Evolutionary conservation across 306 rosid genomes (phyloP), one percentile per base, ranked within the genome.

Genomic region (Astragalus membranaceus): DNA sequence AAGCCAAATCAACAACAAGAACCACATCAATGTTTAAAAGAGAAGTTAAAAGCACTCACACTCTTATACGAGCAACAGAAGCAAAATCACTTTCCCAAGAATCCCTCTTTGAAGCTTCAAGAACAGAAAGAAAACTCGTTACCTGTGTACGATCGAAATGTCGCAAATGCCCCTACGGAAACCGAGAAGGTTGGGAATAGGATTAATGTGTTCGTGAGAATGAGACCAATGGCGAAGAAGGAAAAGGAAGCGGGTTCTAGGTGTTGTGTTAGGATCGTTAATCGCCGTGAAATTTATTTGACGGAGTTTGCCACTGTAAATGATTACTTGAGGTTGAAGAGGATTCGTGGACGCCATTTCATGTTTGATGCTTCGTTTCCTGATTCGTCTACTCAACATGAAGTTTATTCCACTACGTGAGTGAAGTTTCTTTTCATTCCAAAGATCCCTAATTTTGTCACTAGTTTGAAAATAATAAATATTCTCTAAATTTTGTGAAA

Each of bases 321-420:
- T n/a, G 98, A 92, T 72, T 88, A 86, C 47, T 71, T 92, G 70
- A 80, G 98, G 76, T 84, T 92, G 6, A 89, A 92, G 85, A 83
- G 98, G 75, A 70, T 92, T 12, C 82, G 96, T 0, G 95, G 95
- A 15, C 69, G 95, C 0, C 91, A 88, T 77, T 89, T 89, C 16
- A 74, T 88, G 1, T 92, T 92, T 11, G 96, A 92, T 69, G 88
- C 95, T 53, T 86, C 91, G 4, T 92, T 92, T 72, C 87, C 92
- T 0, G 96, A 89, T 47, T 67, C 82, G 4, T 72, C 91, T 48
- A 56, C 85, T 61, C 98, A 92, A 48, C 92, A 83, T 10, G 88
- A 92, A 36, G 96, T 92, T 42, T 92, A 92, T 63, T 85, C 88
- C 76, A 86, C 89, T 12, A 83, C 96, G 96, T 92, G 79, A 86